phyloP scores from a whole-genome alignment of 768 basidiomycete genomes.

The Russula griseocarnosa region DNA sequence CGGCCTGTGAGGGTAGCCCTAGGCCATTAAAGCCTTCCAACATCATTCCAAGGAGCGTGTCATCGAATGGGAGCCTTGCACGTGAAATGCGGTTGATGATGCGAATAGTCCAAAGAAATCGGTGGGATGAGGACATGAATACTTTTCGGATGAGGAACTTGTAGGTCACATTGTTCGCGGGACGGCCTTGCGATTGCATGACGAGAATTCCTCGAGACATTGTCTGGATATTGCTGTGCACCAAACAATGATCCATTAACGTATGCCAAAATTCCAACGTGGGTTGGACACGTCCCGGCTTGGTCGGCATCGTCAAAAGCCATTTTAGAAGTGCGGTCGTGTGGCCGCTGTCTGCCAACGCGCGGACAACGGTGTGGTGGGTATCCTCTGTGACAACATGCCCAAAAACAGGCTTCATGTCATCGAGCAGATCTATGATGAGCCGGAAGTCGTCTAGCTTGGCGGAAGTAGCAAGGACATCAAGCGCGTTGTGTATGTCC shows the following conservation, averaged over 20 bases:
- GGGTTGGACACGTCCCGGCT: slow-evolving; percentile 44
- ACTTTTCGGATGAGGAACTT: slow-evolving; percentile 46
- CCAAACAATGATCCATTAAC: slow-evolving; percentile 44
- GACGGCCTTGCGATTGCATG: slow-evolving; percentile 41
- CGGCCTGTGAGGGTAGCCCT: slow-evolving; percentile 19
- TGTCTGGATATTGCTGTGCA: slow-evolving; percentile 4
- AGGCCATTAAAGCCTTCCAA: slow-evolving; percentile 27
- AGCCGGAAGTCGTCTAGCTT: slow-evolving; percentile 51
- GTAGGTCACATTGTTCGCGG: slow-evolving; percentile 47
- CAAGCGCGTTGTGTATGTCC: slow-evolving; percentile 42
- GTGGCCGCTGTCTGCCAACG: slow-evolving; percentile 45
- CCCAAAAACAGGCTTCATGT: slow-evolving; percentile 47
- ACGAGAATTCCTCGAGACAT: slow-evolving; percentile 18
- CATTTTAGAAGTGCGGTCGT: slow-evolving; percentile 45
- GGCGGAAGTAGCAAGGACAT: slow-evolving; percentile 49
- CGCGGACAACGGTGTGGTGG: slow-evolving; percentile 49
- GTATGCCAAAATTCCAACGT: slow-evolving; percentile 53
- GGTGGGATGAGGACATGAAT: slow-evolving; percentile 31
- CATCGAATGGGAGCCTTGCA: slow-evolving; percentile 27
- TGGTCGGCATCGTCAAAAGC: slow-evolving; percentile 51
- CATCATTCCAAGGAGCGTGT: slow-evolving; percentile 21
- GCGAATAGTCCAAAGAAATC: slow-evolving; percentile 17
- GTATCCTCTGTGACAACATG: slow-evolving; percentile 44
- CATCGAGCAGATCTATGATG: slow-evolving; percentile 49
- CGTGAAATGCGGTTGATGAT: slow-evolving; percentile 23